Percentiles rank a stretch among this genome's conserved stretches.
phyloP scores from a whole-genome alignment of 2,329 filamentous ascomycete species.

The Botrytis paeoniae region DNA sequence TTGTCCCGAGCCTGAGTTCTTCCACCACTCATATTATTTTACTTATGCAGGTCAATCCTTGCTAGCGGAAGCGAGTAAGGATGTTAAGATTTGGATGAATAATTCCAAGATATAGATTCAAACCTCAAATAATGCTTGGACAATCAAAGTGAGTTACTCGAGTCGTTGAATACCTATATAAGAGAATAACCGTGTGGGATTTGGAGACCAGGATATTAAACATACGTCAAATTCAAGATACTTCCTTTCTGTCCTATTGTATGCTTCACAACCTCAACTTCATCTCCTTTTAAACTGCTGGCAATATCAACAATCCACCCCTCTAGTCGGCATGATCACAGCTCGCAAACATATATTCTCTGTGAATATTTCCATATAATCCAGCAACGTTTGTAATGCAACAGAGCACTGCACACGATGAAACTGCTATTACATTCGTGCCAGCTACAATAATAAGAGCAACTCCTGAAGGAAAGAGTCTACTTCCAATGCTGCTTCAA shows the following conservation, averaged over 20 bases:
- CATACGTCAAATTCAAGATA: not conserved
- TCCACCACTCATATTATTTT: slow-evolving; percentile 1
- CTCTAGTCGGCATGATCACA: slow-evolving; percentile 44
- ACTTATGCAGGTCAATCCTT: not conserved
- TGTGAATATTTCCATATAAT: too few relatives aligned
- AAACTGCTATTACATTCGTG: too few relatives aligned
- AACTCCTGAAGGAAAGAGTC: too few relatives aligned
- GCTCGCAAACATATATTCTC: slow-evolving; percentile 41
- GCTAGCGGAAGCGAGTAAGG: not conserved
- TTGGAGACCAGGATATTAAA: not conserved
- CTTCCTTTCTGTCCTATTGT: not conserved
- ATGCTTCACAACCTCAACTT: not conserved
- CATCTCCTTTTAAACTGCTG: not conserved
- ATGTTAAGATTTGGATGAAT: not conserved
- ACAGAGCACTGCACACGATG: too few relatives aligned
- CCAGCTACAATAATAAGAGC: too few relatives aligned
- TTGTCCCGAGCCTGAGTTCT: slow-evolving; percentile 6
- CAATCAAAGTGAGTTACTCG: too few relatives aligned
- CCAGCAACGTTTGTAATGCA: too few relatives aligned
- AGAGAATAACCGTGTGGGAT: too few relatives aligned
- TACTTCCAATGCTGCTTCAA: too few relatives aligned
- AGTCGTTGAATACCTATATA: not conserved
- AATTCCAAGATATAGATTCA: not conserved
- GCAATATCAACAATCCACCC: slow-evolving; percentile 41
- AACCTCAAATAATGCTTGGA: not conserved